Percentiles rank a stretch among this genome's conserved stretches.
Conservation (phyloP, 768 basidiomycete species). For the Candolleomyces eurysporus region DNA sequence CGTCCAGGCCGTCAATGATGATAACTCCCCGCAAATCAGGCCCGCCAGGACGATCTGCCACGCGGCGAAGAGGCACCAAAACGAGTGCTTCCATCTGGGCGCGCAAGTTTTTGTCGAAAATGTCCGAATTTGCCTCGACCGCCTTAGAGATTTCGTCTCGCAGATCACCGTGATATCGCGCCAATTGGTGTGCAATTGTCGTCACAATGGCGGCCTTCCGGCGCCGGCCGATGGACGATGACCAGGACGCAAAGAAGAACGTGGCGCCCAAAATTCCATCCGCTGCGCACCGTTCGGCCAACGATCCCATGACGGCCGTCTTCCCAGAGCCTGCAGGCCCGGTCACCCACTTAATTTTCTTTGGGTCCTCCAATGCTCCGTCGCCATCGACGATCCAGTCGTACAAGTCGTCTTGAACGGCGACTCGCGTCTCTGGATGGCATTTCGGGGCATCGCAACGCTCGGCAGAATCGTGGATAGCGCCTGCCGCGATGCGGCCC, state of each 20-base stretch:
- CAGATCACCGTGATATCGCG: no score
- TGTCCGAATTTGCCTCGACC: neutral
- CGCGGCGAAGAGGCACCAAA: neutral
- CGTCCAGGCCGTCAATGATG: neutral
- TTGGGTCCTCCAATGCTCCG: neutral
- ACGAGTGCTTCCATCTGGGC: neutral
- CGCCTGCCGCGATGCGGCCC: constrained; percentile 21
- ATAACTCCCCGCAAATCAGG: neutral
- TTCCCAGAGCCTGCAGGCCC: no score
- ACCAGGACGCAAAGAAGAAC: no score
- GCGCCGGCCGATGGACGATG: no score
- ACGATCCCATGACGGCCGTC: no score
- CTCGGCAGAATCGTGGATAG: neutral
- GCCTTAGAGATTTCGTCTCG: neutral
- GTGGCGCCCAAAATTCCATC: no score
- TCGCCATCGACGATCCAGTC: neutral
- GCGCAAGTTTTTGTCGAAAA: neutral
- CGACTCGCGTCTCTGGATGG: neutral
- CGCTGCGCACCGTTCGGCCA: no score
- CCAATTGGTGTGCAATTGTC: no score
- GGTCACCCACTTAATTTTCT: no score
- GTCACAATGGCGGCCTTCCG: no score
- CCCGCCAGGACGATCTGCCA: neutral
- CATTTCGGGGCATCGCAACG: neutral
- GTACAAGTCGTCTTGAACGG: neutral